Conservation (phyloP, 2,329 filamentous ascomycete genomes). For the Penicillium sp. region DNA sequence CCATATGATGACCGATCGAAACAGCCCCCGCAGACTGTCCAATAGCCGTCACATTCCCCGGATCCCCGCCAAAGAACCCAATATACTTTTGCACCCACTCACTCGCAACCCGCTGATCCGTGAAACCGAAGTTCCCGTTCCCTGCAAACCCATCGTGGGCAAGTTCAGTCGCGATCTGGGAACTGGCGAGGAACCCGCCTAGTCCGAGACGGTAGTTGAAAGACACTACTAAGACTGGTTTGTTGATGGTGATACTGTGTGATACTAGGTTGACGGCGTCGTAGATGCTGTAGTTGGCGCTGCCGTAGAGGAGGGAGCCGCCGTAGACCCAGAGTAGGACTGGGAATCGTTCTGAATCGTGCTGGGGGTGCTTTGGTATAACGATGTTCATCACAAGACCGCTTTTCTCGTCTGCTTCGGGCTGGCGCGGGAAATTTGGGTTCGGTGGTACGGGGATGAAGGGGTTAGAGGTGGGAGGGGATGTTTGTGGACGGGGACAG, state of each 20-base stretch:
- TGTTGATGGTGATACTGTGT: slow-evolving; percentile 7
- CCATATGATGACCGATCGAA: slow-evolving; percentile 17
- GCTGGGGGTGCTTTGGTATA: neutral
- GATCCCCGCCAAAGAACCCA: slow-evolving; percentile 11
- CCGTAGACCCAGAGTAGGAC: slow-evolving; percentile 15
- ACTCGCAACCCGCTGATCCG: slow-evolving; percentile 12
- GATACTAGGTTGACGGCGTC: slow-evolving; percentile 16
- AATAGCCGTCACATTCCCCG: slow-evolving; percentile 8
- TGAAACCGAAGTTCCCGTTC: slow-evolving; percentile 18
- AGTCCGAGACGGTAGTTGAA: slow-evolving; percentile 18
- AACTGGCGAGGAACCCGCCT: slow-evolving; percentile 12
- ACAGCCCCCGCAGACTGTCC: slow-evolving; percentile 16
- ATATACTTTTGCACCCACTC: slow-evolving; percentile 18
- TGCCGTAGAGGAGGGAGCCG: slow-evolving; percentile 14
- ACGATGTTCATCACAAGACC: slow-evolving; percentile 11
- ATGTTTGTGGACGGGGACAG: slow-evolving; percentile 8
- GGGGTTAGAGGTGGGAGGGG: slow-evolving; percentile 5
- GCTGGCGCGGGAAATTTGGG: slow-evolving; percentile 8
- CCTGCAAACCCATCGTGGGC: slow-evolving; percentile 10
- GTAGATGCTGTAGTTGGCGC: slow-evolving; percentile 17
- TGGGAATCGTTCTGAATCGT: slow-evolving; percentile 8
- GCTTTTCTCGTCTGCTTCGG: slow-evolving; percentile 9
- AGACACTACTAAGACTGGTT: slow-evolving; percentile 8
- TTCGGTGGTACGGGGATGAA: slow-evolving; percentile 17
- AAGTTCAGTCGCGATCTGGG: slow-evolving; percentile 10